These are phyloP conservation scores for Aspergillus egyptiacus DNA, from an alignment of 495 filamentous ascomycete species.

Conservation along the genomic window DNA sequence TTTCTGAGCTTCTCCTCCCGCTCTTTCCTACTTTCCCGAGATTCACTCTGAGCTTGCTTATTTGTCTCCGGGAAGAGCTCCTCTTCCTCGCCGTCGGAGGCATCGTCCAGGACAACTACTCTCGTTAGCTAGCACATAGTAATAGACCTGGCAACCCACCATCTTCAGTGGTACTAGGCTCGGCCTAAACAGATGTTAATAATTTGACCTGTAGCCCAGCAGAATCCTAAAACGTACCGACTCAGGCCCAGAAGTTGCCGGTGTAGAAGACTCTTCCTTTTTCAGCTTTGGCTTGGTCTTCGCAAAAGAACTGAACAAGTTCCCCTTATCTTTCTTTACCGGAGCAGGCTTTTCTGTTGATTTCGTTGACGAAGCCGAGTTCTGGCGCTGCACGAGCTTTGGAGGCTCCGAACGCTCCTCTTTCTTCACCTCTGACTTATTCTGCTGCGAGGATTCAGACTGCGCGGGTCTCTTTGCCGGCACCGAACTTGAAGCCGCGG, in stretches of 20 bases:
- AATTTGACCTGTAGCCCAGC: neutral
- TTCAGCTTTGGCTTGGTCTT: constrained; percentile 66
- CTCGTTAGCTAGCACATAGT: constrained; percentile 15
- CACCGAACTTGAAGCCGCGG: constrained; percentile 26
- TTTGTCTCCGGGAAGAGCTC: constrained; percentile 47
- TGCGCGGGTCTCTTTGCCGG: constrained; percentile 33
- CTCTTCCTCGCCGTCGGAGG: constrained; percentile 71
- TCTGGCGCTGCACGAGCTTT: constrained; percentile 18
- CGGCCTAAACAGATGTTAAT: constrained; percentile 21
- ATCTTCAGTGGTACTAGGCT: constrained; percentile 45
- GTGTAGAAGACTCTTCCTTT: constrained; percentile 42
- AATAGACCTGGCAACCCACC: constrained; percentile 27
- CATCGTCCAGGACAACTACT: constrained; percentile 42
- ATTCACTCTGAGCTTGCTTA: constrained; percentile 29
- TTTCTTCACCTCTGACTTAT: constrained; percentile 26
- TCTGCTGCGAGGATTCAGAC: constrained; percentile 18
- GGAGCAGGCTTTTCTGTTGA: constrained; percentile 32
- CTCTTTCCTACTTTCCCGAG: constrained; percentile 57
- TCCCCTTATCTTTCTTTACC: constrained; percentile 56
- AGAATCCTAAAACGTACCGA: constrained; percentile 27
- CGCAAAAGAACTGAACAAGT: constrained; percentile 79
- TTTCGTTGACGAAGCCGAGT: constrained; percentile 30
- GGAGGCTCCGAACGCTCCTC: constrained; percentile 27
- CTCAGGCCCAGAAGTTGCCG: constrained; percentile 31
- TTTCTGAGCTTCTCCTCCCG: constrained; percentile 65